Conservation (phyloP, 805 yeast genomes). For the Nakazawaea wyomingensis region DNA sequence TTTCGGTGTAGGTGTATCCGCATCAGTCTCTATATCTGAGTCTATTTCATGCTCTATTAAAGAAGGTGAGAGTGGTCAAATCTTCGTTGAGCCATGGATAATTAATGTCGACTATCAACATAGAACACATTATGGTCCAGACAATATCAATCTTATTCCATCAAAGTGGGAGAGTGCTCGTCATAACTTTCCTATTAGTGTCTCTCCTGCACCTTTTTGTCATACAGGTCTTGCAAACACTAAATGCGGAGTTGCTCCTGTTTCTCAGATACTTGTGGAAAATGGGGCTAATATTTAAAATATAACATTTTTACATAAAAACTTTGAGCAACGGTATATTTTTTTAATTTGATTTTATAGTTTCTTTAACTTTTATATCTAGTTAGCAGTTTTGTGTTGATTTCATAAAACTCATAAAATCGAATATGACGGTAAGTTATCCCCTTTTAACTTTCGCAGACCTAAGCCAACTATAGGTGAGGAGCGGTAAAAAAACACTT, state of each 20-base stretch:
- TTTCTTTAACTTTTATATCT: too few species aligned
- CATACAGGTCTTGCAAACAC: slow-evolving; percentile 3
- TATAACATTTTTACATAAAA: too few species aligned
- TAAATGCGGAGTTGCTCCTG: slow-evolving; percentile 1
- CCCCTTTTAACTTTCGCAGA: too few species aligned
- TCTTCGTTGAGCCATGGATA: slow-evolving; percentile 13
- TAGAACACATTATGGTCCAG: slow-evolving; percentile 2
- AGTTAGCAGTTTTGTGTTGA: too few species aligned
- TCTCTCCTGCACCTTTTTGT: slow-evolving; percentile 11
- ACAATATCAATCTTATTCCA: not conserved
- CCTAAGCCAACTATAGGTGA: too few species aligned
- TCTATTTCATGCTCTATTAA: slow-evolving; percentile 8
- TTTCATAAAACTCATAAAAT: too few species aligned
- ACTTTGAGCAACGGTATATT: too few species aligned
- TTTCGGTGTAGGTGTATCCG: slow-evolving; percentile 1
- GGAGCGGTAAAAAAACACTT: too few species aligned
- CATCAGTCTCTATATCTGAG: slow-evolving; percentile 4
- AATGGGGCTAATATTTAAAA: slow-evolving; percentile 6
- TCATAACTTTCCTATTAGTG: slow-evolving; percentile 4
- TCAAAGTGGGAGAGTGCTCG: not conserved
- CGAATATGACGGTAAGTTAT: too few species aligned
- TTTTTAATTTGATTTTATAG: too few species aligned
- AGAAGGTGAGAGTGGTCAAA: slow-evolving; percentile 10
- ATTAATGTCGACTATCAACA: slow-evolving; percentile 6
- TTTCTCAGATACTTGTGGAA: not conserved